A percentile compares a stretch with the other conserved stretches of the same genome.
Conservation (phyloP, 2,329 filamentous ascomycete genomes). For the Plenodomus tracheiphilus region DNA sequence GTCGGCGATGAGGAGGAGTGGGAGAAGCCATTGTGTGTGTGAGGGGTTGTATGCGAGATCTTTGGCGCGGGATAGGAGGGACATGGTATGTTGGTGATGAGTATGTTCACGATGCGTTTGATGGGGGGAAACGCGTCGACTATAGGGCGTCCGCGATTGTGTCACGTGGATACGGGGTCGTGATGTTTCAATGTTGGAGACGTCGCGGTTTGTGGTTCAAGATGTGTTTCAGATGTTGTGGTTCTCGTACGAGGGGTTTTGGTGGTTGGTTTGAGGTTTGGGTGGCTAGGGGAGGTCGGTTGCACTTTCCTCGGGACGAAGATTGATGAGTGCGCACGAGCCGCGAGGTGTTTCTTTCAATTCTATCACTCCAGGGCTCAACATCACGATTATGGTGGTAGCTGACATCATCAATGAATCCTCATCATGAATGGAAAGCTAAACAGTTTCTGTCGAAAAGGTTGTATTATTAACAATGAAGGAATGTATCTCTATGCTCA, state of each 20-base stretch:
- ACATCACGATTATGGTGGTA: no score
- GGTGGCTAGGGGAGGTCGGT: not conserved
- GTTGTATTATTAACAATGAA: not conserved
- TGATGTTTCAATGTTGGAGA: not conserved
- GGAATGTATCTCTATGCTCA: not conserved
- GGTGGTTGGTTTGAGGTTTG: not conserved
- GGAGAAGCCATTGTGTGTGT: slow-evolving; percentile 65
- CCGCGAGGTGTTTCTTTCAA: no score
- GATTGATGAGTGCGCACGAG: no score
- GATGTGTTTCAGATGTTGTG: not conserved
- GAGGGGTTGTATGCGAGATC: slow-evolving; percentile 56
- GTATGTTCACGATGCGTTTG: no score
- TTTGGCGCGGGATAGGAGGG: slow-evolving; percentile 38
- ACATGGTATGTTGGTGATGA: slow-evolving; percentile 31
- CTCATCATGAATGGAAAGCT: not conserved
- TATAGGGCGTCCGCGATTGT: not conserved
- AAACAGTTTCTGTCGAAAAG: no score
- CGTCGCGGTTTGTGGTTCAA: not conserved
- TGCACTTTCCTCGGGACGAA: not conserved
- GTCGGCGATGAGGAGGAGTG: slow-evolving; percentile 70
- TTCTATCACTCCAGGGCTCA: no score
- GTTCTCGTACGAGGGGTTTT: not conserved
- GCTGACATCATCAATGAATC: no score
- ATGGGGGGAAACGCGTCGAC: no score
- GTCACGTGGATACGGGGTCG: not conserved